Base-by-base conservation (phyloP, 371 early-diverging fungal genomes). In the Apophysomyces sp. region DNA sequence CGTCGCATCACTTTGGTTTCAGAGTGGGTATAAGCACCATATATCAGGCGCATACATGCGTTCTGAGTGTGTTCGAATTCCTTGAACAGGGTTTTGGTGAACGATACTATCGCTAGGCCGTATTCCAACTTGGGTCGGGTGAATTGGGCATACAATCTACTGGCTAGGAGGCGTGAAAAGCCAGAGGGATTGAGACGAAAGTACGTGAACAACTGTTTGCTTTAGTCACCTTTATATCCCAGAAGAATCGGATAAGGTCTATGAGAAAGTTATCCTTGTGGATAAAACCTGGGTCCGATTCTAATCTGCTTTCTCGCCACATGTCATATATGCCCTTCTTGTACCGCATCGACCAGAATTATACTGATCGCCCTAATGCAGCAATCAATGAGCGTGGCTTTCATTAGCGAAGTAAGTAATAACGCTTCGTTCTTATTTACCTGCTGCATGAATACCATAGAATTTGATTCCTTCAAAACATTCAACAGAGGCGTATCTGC, bases 121-220 rank as follows among this genome's bases (percentile, higher is more conserved):
- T 66, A 61, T 31, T 61, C 66, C 7, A 61, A 26, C 31, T 66
- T 39, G 0, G 61, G 52, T 9, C 66, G 58, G 36, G 57, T 40
- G 18, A 66, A 55, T n/a, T 58, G 55, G 6, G 58, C 27, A 53
- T 56, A 60, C n/a, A 60, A 18, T n/a, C 51, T 34, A 6, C 56
- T 13, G 16, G 21, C 26, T 21, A 66, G 27, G 3, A 60, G 57
- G 12, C 34, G 34, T 34, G 34, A 34, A 34, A 34, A 34, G n/a
- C n/a, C n/a, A n/a, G n/a, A n/a, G n/a, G n/a, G n/a, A n/a, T n/a
- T n/a, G n/a, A n/a, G n/a, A n/a, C n/a, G n/a, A n/a, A n/a, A n/a
- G n/a, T n/a, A n/a, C n/a, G n/a, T n/a, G n/a, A 34, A 34, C 2
- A 34, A 34, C 34, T 34, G 34, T 34, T 34, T 34, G 34, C 0